phyloP scores from a whole-genome alignment of 805 yeast genomes.

The Lipomyces yamadae region DNA sequence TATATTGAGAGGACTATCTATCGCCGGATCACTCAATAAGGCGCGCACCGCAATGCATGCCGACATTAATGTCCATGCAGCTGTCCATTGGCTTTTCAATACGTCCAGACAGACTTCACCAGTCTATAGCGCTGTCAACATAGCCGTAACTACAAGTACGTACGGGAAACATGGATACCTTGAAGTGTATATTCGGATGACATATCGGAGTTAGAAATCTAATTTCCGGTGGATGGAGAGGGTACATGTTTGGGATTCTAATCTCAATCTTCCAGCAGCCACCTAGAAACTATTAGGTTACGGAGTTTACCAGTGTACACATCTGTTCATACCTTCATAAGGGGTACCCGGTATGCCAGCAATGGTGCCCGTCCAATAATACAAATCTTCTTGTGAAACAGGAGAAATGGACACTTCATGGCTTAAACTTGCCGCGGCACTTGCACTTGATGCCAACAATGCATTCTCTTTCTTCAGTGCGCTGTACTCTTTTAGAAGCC shows the following conservation, averaged over 20 bases:
- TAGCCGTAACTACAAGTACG: not conserved
- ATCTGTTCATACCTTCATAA: constrained; percentile 23
- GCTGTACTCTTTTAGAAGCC: constrained; percentile 30
- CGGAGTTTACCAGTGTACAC: constrained; percentile 40
- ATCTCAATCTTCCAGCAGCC: constrained; percentile 58
- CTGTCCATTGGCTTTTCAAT: constrained; percentile 47
- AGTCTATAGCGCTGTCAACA: constrained; percentile 33
- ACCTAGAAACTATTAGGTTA: constrained; percentile 51
- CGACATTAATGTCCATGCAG: constrained; percentile 50
- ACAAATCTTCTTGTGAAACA: constrained; percentile 28
- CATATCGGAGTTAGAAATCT: constrained; percentile 47
- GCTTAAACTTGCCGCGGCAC: not conserved
- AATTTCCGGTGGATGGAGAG: constrained; percentile 56
- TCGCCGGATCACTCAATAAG: constrained; percentile 48
- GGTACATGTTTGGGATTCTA: constrained; percentile 51
- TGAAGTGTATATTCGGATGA: constrained; percentile 49
- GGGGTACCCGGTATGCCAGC: constrained; percentile 19
- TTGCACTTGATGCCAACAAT: not conserved
- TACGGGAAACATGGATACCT: constrained; percentile 28
- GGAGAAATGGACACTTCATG: constrained; percentile 25
- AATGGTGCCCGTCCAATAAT: constrained; percentile 32
- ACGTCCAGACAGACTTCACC: constrained; percentile 50
- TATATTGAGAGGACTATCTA: constrained; percentile 48
- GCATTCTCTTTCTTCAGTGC: constrained; percentile 15
- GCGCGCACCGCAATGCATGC: constrained; percentile 48